These are phyloP conservation scores for Trametes cingulata DNA, from an alignment of 768 basidiomycete species.

Conservation along the genomic window DNA sequence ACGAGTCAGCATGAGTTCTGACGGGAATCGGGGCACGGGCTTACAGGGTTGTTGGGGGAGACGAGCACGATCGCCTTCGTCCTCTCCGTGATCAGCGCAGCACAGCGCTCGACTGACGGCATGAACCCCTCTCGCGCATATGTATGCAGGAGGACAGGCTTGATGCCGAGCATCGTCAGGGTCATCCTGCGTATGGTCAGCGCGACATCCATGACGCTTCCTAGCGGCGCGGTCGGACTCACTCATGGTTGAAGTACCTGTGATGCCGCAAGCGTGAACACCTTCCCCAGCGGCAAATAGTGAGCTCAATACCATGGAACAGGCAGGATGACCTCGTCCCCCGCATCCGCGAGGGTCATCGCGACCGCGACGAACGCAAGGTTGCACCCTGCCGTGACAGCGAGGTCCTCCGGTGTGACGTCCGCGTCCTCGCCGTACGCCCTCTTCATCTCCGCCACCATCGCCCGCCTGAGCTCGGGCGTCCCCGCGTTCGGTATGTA, in stretches of 20 bases:
- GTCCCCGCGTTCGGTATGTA: slow-evolving; percentile 68
- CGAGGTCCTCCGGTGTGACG: slow-evolving; percentile 57
- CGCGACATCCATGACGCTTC: neutral
- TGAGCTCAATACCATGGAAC: slow-evolving; percentile 56
- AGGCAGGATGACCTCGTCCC: slow-evolving; percentile 73
- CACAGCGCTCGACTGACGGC: slow-evolving; percentile 55
- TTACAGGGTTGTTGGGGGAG: slow-evolving; percentile 75
- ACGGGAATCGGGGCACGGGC: neutral
- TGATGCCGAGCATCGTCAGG: slow-evolving; percentile 61
- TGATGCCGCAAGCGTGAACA: neutral
- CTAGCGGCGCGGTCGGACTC: slow-evolving; percentile 19
- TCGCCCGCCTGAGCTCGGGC: slow-evolving; percentile 45
- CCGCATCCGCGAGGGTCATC: slow-evolving; percentile 66
- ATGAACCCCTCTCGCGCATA: slow-evolving; percentile 53
- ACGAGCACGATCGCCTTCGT: slow-evolving; percentile 75
- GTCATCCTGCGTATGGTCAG: slow-evolving; percentile 52
- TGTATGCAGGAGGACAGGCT: slow-evolving; percentile 55
- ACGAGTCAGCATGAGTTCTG: neutral
- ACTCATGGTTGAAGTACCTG: slow-evolving; percentile 73
- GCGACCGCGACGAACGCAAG: slow-evolving; percentile 65
- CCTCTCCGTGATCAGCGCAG: slow-evolving; percentile 51
- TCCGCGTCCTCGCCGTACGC: slow-evolving; percentile 55
- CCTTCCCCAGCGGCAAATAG: neutral
- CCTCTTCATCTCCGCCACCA: slow-evolving; percentile 61
- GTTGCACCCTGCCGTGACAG: slow-evolving; percentile 71